phyloP scores from a whole-genome alignment of 176 grass and related monocot genomes.

The Phoenix roebelenii region DNA sequence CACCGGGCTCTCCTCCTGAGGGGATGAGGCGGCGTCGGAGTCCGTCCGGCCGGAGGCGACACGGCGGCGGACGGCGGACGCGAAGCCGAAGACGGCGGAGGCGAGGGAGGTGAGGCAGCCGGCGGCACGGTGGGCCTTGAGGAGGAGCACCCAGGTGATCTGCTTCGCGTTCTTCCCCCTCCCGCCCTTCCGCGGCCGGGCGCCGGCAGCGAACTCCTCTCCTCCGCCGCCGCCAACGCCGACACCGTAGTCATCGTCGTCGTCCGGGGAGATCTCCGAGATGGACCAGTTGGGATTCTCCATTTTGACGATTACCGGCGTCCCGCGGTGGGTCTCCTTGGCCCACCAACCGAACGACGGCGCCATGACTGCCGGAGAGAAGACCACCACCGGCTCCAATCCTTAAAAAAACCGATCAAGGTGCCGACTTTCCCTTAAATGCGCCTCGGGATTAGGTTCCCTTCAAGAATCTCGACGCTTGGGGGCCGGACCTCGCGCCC shows the following conservation, averaged over 20 bases:
- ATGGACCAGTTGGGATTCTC: constrained; percentile 99
- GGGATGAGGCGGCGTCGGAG: constrained; percentile 34
- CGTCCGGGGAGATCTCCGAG: constrained; percentile 74
- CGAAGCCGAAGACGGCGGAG: constrained; percentile 45
- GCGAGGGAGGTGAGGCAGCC: constrained; percentile 71
- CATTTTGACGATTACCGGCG: constrained; percentile 99
- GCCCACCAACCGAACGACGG: constrained; percentile 63
- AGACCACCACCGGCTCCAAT: not conserved
- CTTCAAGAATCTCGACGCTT: not conserved
- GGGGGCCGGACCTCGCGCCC: not conserved
- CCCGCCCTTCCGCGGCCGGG: constrained; percentile 29
- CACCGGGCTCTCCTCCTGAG: constrained; percentile 53
- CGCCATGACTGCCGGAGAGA: constrained; percentile 41
- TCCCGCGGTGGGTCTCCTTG: constrained; percentile 72
- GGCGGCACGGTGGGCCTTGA: constrained; percentile 91
- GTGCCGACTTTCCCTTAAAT: constrained; percentile 4
- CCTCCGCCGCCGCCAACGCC: constrained; percentile 1
- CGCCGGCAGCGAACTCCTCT: not conserved
- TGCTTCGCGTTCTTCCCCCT: constrained; percentile 93
- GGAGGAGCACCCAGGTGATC: constrained; percentile 95
- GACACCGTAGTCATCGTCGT: constrained; percentile 61
- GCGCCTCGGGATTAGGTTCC: not conserved
- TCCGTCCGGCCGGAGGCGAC: constrained; percentile 64
- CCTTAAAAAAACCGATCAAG: not conserved
- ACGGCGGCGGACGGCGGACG: constrained; percentile 50